phyloP scores from a whole-genome alignment of 1,139 yeast species.

The Scheffersomyces titani region DNA sequence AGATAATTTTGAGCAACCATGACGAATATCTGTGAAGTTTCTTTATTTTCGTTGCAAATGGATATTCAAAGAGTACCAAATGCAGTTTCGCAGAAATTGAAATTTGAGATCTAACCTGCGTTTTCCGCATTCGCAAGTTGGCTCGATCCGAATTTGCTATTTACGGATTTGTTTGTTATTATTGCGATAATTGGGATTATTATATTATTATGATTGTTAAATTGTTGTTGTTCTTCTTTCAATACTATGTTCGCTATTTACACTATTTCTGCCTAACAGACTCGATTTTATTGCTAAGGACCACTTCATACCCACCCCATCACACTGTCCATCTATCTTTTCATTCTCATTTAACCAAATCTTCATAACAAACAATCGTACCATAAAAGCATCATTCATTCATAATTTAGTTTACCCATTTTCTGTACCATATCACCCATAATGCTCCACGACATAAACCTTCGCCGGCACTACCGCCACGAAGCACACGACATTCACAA shows the following conservation, averaged over 20 bases:
- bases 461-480: conserved; percentile 2
- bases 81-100: background rate
- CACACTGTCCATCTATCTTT: background rate
- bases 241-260: background rate
- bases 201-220: background rate
- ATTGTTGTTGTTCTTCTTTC: background rate
- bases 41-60: no score
- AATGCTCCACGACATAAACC: background rate
- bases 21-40: no score
- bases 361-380: background rate
- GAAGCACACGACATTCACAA: conserved; percentile 27
- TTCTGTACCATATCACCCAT: background rate
- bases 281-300: background rate
- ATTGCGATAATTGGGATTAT: background rate
- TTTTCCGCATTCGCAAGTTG: background rate
- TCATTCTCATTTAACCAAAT: background rate
- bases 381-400: background rate
- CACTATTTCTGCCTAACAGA: background rate
- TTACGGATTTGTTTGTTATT: background rate
- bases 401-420: background rate
- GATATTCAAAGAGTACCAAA: background rate
- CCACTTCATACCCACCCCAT: background rate
- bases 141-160: background rate
- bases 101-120: background rate
- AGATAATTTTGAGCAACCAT: no score